phyloP scores from a whole-genome alignment of 2,329 filamentous ascomycete species.

The Neocucurbitaria cava region DNA sequence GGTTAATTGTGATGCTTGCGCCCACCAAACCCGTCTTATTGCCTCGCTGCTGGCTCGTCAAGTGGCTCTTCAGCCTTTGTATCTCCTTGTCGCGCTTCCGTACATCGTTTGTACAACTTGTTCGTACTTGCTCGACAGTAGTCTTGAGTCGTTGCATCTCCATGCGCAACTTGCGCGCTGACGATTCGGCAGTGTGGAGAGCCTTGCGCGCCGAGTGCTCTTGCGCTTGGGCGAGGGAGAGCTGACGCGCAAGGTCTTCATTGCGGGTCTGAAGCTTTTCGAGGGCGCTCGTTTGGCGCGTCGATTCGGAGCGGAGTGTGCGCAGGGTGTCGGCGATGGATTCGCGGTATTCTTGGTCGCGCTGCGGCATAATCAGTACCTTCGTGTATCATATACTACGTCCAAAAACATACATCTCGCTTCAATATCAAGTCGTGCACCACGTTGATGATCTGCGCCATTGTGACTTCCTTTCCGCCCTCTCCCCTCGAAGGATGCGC shows the following conservation, averaged over 20 bases:
- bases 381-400: not conserved
- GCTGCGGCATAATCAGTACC: constrained; percentile 58
- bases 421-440: constrained; percentile 92
- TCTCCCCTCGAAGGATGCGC: constrained; percentile 71
- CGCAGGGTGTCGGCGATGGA: constrained; percentile 80
- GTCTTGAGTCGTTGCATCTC: constrained; percentile 81
- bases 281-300: constrained; percentile 75
- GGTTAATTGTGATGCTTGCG: constrained; percentile 57
- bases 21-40: constrained; percentile 55
- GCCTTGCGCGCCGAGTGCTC: constrained; percentile 73
- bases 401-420: constrained; percentile 72
- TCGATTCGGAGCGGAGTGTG: constrained; percentile 74
- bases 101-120: constrained; percentile 88
- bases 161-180: constrained; percentile 79
- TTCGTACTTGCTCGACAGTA: constrained; percentile 80
- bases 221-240: constrained; percentile 70
- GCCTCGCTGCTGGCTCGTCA: constrained; percentile 68
- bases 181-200: constrained; percentile 75
- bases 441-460: constrained; percentile 88
- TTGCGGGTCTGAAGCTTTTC: constrained; percentile 63
- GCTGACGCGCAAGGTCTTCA: constrained; percentile 63
- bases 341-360: constrained; percentile 89
- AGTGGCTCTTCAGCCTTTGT: constrained; percentile 84
- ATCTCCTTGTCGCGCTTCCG: constrained; percentile 90
- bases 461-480: constrained; percentile 70